A percentile compares a stretch with the other conserved stretches of the same genome.
Conservation (phyloP, 805 yeast species). For the Saccharomycopsis fibuligera region DNA sequence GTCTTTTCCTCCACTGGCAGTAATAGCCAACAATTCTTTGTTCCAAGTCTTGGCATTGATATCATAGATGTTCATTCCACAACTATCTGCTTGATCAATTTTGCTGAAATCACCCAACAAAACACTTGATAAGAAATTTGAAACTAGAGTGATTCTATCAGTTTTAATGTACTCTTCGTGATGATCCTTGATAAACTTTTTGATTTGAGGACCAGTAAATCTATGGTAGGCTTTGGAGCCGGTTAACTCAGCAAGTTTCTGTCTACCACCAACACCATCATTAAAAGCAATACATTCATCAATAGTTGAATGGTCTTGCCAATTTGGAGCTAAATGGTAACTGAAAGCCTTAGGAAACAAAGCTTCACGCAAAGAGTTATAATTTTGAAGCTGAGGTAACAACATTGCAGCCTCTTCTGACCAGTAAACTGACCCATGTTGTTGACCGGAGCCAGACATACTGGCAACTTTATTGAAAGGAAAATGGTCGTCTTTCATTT, state of each 20-base stretch:
- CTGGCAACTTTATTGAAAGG: constrained; percentile 57
- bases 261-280: constrained; percentile 51
- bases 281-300: constrained; percentile 61
- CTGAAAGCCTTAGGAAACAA: constrained; percentile 50
- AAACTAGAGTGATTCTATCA: constrained; percentile 61
- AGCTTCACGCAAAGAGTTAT: constrained; percentile 38
- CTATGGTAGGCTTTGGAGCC: constrained; percentile 88
- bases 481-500: constrained; percentile 44
- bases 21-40: constrained; percentile 44
- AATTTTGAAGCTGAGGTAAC: constrained; percentile 32
- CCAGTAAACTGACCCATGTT: constrained; percentile 89
- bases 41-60: constrained; percentile 50
- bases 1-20: constrained; percentile 20
- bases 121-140: constrained; percentile 70
- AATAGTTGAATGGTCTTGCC: constrained; percentile 92
- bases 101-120: constrained; percentile 57
- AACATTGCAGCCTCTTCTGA: constrained; percentile 38
- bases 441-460: constrained; percentile 84
- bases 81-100: constrained; percentile 79
- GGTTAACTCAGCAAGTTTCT: constrained; percentile 53
- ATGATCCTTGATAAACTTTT: constrained; percentile 53
- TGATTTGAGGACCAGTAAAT: constrained; percentile 88
- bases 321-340: constrained; percentile 68
- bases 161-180: constrained; percentile 52
- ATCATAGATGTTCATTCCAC: constrained; percentile 90